Evolutionary conservation across 2,329 filamentous ascomycete genomes (phyloP).

Genomic region (Botrytis elliptica): DNA sequence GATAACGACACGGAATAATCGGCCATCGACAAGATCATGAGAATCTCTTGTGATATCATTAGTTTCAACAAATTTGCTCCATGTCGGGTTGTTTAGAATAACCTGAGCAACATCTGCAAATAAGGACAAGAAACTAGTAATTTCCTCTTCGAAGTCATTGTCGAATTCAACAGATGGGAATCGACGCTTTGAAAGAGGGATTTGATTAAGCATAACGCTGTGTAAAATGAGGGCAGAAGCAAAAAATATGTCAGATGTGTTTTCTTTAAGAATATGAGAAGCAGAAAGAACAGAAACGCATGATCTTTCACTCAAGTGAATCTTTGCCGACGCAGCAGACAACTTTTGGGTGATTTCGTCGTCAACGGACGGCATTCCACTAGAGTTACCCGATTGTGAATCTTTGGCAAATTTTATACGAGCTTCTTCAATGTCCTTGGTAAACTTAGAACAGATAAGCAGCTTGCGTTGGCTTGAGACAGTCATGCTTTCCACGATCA

Average conservation of each 20-base stretch:
- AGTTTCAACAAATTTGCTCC: constrained; percentile 30
- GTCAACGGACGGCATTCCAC: constrained; percentile 5
- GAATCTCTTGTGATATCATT: constrained; percentile 45
- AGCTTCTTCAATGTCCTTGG: constrained; percentile 24
- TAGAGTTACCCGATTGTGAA: constrained; percentile 3
- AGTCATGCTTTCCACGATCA: constrained; percentile 44
- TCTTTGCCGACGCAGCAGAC: constrained; percentile 26
- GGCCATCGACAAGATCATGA: constrained; percentile 56
- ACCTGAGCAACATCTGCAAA: constrained; percentile 41
- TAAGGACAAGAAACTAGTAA: constrained; percentile 42
- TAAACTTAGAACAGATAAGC: constrained; percentile 24
- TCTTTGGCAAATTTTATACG: constrained; percentile 20
- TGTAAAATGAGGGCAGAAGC: constrained; percentile 46
- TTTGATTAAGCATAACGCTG: constrained; percentile 42
- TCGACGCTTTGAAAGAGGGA: constrained; percentile 43
- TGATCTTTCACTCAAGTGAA: constrained; percentile 41
- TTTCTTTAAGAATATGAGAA: constrained; percentile 39
- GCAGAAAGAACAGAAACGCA: constrained; percentile 33
- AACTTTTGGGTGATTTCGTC: constrained; percentile 25
- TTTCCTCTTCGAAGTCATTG: constrained; percentile 36
- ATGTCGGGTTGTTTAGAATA: constrained; percentile 40
- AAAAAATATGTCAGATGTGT: constrained; percentile 36
- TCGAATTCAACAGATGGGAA: constrained; percentile 40
- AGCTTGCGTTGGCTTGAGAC: constrained; percentile 27
- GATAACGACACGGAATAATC: constrained; percentile 41